A percentile compares a stretch with the other conserved stretches of the same genome.
These are phyloP conservation scores for Raphanus raphanistrum DNA, from an alignment of 345 rosid species.

Conservation along the genomic window DNA sequence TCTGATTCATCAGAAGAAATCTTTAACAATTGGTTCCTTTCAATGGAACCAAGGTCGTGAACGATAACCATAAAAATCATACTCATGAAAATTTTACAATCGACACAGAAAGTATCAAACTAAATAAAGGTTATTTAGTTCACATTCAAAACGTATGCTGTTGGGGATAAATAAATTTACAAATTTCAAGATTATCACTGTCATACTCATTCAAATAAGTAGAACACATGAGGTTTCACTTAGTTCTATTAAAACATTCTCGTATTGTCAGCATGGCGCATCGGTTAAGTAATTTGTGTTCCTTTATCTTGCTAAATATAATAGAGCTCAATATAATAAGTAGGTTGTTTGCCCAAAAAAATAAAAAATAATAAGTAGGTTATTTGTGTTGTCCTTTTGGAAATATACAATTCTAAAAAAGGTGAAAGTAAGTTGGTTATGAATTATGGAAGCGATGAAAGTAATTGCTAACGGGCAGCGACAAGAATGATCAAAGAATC, in stretches of 20 bases:
- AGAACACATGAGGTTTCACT: slow-evolving; percentile 9
- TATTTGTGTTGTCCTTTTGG: not conserved
- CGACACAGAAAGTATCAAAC: not conserved
- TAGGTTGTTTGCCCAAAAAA: not conserved
- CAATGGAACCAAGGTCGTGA: not conserved
- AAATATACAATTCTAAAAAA: slow-evolving; percentile 13
- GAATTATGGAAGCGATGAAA: slow-evolving; percentile 19
- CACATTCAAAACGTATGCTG: not conserved
- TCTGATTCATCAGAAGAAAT: not conserved
- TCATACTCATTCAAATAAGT: not conserved
- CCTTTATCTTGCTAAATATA: not conserved
- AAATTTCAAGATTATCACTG: not conserved
- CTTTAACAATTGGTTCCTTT: not conserved
- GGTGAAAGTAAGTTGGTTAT: slow-evolving; percentile 16
- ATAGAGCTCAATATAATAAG: no score
- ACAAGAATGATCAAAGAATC: slow-evolving; percentile 11
- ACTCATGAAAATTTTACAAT: not conserved
- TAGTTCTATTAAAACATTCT: not conserved
- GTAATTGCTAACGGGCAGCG: slow-evolving; percentile 21
- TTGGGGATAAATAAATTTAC: not conserved
- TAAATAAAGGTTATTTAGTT: not conserved
- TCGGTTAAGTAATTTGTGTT: not conserved
- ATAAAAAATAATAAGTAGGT: not conserved
- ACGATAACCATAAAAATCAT: not conserved
- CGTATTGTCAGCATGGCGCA: not conserved